Evolutionary conservation across 2,329 filamentous ascomycete genomes (phyloP).

Genomic region (Neonectria punicea): DNA sequence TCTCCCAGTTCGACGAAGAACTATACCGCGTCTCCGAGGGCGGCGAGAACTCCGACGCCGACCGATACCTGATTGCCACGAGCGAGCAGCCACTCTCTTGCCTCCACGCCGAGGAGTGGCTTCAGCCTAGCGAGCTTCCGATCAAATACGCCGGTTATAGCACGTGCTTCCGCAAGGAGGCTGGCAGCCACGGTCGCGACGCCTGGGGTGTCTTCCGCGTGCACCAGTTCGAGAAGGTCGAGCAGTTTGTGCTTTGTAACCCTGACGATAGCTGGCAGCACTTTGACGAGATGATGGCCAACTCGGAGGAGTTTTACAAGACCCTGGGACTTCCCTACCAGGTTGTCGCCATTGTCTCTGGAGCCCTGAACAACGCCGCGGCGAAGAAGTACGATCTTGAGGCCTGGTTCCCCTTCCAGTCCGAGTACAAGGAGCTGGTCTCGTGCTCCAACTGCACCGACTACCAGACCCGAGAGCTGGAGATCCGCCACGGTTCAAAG

Average conservation of each 20-base stretch:
- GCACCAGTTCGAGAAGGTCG: conserved; percentile 96
- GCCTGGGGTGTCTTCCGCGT: conserved; percentile 99
- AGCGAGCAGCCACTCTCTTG: conserved; percentile 96
- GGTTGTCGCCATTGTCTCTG: conserved; percentile 94
- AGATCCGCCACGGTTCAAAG: conserved; percentile 92
- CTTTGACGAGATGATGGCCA: conserved; percentile 92
- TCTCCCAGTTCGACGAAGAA: conserved; percentile 97
- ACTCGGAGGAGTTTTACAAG: conserved; percentile 95
- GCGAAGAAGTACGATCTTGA: conserved; percentile 97
- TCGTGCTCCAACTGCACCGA: conserved; percentile 98
- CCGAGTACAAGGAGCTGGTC: conserved; percentile 98
- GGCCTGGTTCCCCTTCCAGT: conserved; percentile 95
- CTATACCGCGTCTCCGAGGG: conserved; percentile 95
- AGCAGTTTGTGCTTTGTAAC: conserved; percentile 83
- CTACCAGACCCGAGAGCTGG: conserved; percentile 93
- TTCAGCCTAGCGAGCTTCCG: conserved; percentile 84
- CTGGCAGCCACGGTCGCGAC: conserved; percentile 85
- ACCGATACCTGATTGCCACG: conserved; percentile 84
- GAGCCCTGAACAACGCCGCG: conserved; percentile 80
- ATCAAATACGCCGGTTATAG: conserved; percentile 87
- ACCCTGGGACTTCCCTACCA: conserved; percentile 89
- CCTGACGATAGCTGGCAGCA: conserved; percentile 92
- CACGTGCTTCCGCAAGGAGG: conserved; percentile 96
- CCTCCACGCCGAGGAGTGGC: conserved; percentile 93
- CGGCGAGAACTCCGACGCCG: conserved; percentile 84